phyloP scores from a whole-genome alignment of 129 eudicot genomes.

The Ambrosia artemisiifolia region DNA sequence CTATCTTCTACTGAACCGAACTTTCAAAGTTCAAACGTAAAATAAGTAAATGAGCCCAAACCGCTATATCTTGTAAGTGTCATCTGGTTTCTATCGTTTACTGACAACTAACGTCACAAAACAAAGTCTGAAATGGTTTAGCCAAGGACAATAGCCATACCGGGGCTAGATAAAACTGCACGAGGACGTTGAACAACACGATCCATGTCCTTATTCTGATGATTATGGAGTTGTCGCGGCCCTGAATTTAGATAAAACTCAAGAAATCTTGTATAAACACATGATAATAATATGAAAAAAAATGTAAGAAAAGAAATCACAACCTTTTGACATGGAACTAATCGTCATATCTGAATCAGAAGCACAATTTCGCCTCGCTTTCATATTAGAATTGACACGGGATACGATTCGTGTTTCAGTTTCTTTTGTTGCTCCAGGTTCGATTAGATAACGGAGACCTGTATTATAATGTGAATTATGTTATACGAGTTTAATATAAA shows the following conservation, averaged over 20 bases:
- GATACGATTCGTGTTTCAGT: neutral
- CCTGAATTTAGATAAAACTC: neutral
- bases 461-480: neutral
- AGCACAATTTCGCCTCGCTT: slow-evolving; percentile 14
- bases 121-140: neutral
- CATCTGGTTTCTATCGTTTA: too few relatives aligned
- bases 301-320: neutral
- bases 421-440: neutral
- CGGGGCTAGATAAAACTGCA: slow-evolving; percentile 37
- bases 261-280: neutral
- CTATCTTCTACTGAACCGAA: too few relatives aligned
- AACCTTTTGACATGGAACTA: slow-evolving; percentile 23
- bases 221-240: slow-evolving; percentile 6
- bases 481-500: neutral
- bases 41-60: too few relatives aligned
- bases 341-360: neutral
- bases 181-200: slow-evolving; percentile 32
- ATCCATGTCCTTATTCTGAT: slow-evolving; percentile 20
- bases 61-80: too few relatives aligned
- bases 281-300: neutral
- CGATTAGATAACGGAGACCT: slow-evolving; percentile 29
- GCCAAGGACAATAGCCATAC: slow-evolving; percentile 9
- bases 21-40: too few relatives aligned
- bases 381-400: neutral
- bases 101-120: too few relatives aligned